phyloP scores from a whole-genome alignment of 192 early-diverging fungal species.

The Backusella parvicylindrica region DNA sequence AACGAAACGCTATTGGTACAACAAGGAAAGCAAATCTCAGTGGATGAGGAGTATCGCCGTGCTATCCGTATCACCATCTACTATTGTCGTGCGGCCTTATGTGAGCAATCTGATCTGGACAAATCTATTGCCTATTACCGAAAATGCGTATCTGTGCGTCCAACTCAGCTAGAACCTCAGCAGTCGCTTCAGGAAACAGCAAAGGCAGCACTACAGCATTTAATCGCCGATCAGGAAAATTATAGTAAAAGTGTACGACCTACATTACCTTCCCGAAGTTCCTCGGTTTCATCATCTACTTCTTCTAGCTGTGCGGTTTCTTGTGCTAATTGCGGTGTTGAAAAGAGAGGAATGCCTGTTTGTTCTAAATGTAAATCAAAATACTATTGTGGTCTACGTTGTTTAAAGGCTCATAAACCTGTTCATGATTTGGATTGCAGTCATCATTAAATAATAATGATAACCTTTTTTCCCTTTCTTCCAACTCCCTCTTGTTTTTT shows the following conservation, averaged over 20 bases:
- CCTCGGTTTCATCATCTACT: not conserved
- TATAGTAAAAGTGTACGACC: not conserved
- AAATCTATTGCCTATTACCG: constrained; percentile 26
- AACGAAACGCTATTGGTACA: not conserved
- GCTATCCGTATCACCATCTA: constrained; percentile 32
- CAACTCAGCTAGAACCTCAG: constrained; percentile 8
- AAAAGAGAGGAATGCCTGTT: constrained; percentile 30
- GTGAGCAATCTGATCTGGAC: constrained; percentile 4
- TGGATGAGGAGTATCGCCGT: not conserved
- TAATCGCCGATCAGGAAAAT: constrained; percentile 5
- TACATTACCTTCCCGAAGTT: constrained; percentile 2
- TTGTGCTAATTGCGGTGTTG: constrained; percentile 27
- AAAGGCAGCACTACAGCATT: not conserved
- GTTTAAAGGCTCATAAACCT: constrained; percentile 19
- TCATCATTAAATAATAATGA: not conserved
- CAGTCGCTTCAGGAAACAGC: constrained; percentile 4
- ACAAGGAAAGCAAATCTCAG: not conserved
- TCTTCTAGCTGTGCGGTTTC: constrained; percentile 6
- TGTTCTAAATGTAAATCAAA: constrained; percentile 29
- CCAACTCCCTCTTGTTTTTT: not conserved
- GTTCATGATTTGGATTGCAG: constrained; percentile 11
- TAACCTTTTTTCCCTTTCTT: not conserved
- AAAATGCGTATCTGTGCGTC: constrained; percentile 25
- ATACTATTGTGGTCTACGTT: constrained; percentile 23
- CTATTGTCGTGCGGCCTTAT: constrained; percentile 22